Percentiles rank a stretch among this genome's conserved stretches.
Conservation (phyloP, 805 yeast species). For the Metschnikowia anglica region DNA sequence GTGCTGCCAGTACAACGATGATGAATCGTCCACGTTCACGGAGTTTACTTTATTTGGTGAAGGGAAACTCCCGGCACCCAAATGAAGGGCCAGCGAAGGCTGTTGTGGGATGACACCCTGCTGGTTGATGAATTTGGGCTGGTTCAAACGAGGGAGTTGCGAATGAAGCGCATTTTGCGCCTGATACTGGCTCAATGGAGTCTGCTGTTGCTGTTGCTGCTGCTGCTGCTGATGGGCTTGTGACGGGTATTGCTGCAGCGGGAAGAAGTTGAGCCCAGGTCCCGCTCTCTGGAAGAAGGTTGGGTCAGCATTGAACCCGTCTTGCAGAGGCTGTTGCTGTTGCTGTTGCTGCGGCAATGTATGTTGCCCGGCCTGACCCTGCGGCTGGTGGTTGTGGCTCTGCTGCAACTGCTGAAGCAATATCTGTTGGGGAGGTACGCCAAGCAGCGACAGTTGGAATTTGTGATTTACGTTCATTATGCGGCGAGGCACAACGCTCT, state of each 20-base stretch:
- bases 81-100: constrained; percentile 12
- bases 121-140: constrained; percentile 22
- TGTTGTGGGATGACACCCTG: constrained; percentile 15
- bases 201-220: constrained; percentile 21
- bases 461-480: constrained; percentile 25
- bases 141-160: constrained; percentile 26
- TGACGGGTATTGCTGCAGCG: constrained; percentile 27
- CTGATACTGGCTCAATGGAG: constrained; percentile 17
- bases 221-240: constrained; percentile 31
- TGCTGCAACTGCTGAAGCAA: constrained; percentile 44
- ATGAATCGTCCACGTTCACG: constrained; percentile 38
- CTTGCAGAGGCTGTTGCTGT: constrained; percentile 30
- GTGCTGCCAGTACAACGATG: constrained; percentile 69
- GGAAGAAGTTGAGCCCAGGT: constrained; percentile 23
- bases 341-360: constrained; percentile 25
- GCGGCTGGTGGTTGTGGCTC: constrained; percentile 36
- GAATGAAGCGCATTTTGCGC: constrained; percentile 19
- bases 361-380: constrained; percentile 22
- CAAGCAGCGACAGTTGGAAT: constrained; percentile 26
- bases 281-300: constrained; percentile 25
- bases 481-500: not conserved
- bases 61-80: constrained; percentile 22
- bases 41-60: constrained; percentile 29
- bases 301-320: constrained; percentile 26
- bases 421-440: constrained; percentile 43